A percentile compares a stretch with the other conserved stretches of the same genome.
These are phyloP conservation scores for Sporothrix variecibatus DNA, from an alignment of 2,329 filamentous ascomycete genomes.

Conservation along the genomic window DNA sequence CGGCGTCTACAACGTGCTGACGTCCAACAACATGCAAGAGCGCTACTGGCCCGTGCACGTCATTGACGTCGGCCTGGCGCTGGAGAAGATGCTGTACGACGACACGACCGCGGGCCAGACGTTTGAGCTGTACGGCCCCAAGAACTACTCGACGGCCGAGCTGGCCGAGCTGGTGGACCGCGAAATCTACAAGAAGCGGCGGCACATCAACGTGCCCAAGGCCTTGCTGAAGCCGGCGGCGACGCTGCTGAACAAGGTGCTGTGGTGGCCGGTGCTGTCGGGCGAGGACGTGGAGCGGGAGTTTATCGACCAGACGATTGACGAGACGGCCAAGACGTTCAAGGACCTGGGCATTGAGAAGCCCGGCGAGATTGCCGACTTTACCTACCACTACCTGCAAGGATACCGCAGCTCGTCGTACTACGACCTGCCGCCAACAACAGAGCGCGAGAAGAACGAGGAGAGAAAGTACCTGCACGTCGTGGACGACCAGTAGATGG, in stretches of 20 bases:
- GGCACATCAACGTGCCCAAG: slow-evolving; percentile 91
- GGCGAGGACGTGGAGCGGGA: slow-evolving; percentile 88
- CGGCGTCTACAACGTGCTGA: slow-evolving; percentile 76
- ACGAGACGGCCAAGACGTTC: slow-evolving; percentile 90
- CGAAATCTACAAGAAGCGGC: slow-evolving; percentile 87
- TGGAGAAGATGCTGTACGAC: slow-evolving; percentile 88
- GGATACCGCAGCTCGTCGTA: slow-evolving; percentile 83
- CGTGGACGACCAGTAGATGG: slow-evolving; percentile 72
- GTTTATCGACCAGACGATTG: slow-evolving; percentile 90
- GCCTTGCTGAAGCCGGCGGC: slow-evolving; percentile 73
- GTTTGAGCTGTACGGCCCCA: slow-evolving; percentile 91
- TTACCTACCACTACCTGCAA: slow-evolving; percentile 94
- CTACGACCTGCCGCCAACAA: slow-evolving; percentile 92
- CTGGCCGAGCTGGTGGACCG: slow-evolving; percentile 85
- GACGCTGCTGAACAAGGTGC: slow-evolving; percentile 71
- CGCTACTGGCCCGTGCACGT: slow-evolving; percentile 90
- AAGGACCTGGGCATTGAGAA: slow-evolving; percentile 89
- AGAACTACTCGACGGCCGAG: slow-evolving; percentile 85
- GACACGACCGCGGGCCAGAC: slow-evolving; percentile 89
- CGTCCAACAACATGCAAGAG: slow-evolving; percentile 91
- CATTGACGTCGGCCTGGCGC: slow-evolving; percentile 84
- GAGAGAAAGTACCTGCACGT: slow-evolving; percentile 98
- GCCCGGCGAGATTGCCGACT: slow-evolving; percentile 79
- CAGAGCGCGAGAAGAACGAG: slow-evolving; percentile 90
- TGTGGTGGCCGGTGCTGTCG: slow-evolving; percentile 88